phyloP scores from a whole-genome alignment of 192 early-diverging fungal genomes.

The Linnemannia zychae region DNA sequence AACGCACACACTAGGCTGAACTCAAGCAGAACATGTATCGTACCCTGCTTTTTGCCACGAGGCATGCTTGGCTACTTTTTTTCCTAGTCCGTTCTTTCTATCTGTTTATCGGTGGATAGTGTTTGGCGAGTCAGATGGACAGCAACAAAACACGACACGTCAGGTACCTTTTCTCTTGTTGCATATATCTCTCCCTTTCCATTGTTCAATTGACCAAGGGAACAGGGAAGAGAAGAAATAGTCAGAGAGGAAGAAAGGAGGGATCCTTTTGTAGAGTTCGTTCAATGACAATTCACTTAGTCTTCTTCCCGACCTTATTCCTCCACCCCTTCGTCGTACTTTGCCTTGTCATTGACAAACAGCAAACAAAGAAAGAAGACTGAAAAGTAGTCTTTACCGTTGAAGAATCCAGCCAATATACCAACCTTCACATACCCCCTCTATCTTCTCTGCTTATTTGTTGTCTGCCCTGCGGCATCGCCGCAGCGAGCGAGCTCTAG shows the following conservation, averaged over 20 bases:
- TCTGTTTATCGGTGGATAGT: not conserved
- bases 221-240: not conserved
- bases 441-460: conserved; percentile 1
- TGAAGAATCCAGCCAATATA: too few species aligned
- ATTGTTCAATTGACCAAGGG: not conserved
- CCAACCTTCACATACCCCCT: too few species aligned
- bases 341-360: too few species aligned
- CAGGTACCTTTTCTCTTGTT: not conserved
- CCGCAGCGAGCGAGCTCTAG: not conserved
- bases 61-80: not conserved
- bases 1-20: not conserved
- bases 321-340: not conserved
- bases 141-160: not conserved
- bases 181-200: not conserved
- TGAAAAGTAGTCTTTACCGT: too few species aligned
- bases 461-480: not conserved
- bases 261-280: not conserved
- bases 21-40: not conserved
- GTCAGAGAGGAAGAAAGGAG: not conserved
- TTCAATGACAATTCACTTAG: not conserved
- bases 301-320: not conserved
- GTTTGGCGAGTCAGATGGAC: not conserved
- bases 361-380: too few species aligned
- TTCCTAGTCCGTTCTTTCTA: not conserved
- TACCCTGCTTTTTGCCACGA: conserved; percentile 6